A percentile compares a stretch with the other conserved stretches of the same genome.
phyloP scores from a whole-genome alignment of 768 basidiomycete species.

The Boletus rubropictus region DNA sequence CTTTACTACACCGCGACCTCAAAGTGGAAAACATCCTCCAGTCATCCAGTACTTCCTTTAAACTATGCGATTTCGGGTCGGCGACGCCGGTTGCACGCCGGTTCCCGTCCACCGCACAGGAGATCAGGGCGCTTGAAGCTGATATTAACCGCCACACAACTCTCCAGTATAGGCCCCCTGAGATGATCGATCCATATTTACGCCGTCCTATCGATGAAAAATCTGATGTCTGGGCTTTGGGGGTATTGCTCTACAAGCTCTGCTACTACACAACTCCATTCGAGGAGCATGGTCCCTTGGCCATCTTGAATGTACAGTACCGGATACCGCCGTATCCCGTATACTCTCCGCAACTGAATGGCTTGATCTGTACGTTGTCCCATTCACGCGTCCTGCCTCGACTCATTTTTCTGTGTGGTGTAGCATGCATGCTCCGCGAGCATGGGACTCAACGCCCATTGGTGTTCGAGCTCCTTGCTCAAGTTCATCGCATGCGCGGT shows the following conservation, averaged over 20 bases:
- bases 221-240: slow-evolving; percentile 97
- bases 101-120: slow-evolving; percentile 72
- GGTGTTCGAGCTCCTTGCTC: slow-evolving; percentile 78
- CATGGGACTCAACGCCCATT: slow-evolving; percentile 81
- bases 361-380: slow-evolving; percentile 64
- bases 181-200: slow-evolving; percentile 91
- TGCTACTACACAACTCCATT: slow-evolving; percentile 99
- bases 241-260: slow-evolving; percentile 94
- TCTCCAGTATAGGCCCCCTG: slow-evolving; percentile 95
- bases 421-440: slow-evolving; percentile 90
- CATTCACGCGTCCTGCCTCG: slow-evolving; percentile 3
- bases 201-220: slow-evolving; percentile 86
- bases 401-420: slow-evolving; percentile 8
- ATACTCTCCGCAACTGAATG: slow-evolving; percentile 79
- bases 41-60: slow-evolving; percentile 76
- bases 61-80: slow-evolving; percentile 97
- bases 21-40: slow-evolving; percentile 99
- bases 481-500: slow-evolving; percentile 82
- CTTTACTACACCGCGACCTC: slow-evolving; percentile 92
- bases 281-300: slow-evolving; percentile 94
- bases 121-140: slow-evolving; percentile 81
- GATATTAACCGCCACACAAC: slow-evolving; percentile 95
- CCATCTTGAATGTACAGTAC: slow-evolving; percentile 95
- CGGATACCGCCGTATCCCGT: slow-evolving; percentile 83
- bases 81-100: slow-evolving; percentile 66